phyloP scores from a whole-genome alignment of 139 green algal species.

The Chlorella sp. region DNA sequence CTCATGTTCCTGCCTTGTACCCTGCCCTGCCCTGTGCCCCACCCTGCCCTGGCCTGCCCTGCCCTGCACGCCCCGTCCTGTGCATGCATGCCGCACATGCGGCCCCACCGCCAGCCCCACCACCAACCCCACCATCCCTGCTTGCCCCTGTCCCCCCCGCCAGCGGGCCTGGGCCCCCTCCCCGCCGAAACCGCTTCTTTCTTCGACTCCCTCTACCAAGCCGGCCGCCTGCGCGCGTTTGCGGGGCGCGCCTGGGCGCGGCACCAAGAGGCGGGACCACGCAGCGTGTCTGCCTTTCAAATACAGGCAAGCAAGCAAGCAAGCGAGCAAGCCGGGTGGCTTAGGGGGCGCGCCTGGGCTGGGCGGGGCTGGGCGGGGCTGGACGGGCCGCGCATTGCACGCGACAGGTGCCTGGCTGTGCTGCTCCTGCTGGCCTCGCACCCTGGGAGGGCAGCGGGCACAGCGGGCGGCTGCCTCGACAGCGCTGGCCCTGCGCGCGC shows the following conservation, averaged over 20 bases:
- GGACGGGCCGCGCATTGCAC: too few relatives aligned
- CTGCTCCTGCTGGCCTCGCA: too few relatives aligned
- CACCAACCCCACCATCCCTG: not conserved
- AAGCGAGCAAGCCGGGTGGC: too few relatives aligned
- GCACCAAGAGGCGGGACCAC: not conserved
- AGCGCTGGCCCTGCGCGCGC: not conserved
- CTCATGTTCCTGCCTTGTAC: not conserved
- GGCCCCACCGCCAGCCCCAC: too few relatives aligned
- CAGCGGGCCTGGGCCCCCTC: not conserved
- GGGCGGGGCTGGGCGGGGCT: too few relatives aligned
- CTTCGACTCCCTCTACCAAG: slow-evolving; percentile 30
- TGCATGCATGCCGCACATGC: not conserved
- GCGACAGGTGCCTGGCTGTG: too few relatives aligned
- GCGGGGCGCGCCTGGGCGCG: not conserved
- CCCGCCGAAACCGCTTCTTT: not conserved
- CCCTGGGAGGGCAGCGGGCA: too few relatives aligned
- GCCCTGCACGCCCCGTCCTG: not conserved
- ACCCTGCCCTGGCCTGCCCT: not conserved
- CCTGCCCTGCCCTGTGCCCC: not conserved
- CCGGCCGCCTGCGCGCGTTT: slow-evolving; percentile 10
- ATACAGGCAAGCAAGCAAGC: not conserved
- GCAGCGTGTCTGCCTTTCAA: slow-evolving; percentile 8
- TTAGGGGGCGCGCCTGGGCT: too few relatives aligned
- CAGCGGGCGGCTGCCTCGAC: not conserved
- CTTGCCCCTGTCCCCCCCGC: not conserved